Evolutionary conservation across 2,329 filamentous ascomycete genomes (phyloP), one percentile per base, ranked within the genome.

Genomic region (Chalaropsis ovoidea): DNA sequence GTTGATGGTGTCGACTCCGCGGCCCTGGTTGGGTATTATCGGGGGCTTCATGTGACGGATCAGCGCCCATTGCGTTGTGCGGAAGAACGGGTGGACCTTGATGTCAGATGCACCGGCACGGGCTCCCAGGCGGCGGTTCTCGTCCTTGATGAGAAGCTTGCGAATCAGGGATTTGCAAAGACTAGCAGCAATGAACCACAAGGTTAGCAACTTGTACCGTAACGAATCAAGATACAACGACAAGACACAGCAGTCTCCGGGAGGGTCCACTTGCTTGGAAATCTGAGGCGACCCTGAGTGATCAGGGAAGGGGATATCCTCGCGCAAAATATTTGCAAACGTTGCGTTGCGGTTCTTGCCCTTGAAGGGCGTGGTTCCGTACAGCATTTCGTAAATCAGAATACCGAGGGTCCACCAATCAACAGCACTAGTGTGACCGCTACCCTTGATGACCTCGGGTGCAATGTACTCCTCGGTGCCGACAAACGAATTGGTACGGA

Each of bases 391-490:
- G 75, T 97, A 99, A 66, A 99, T 91, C 72, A 99, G 77, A 70
- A 99, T 97, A 22, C 94, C 94, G 64, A 99, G 77, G 0, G 94
- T 99, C 94, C 94, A 99, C 94, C 94, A 99, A 75, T 99, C 94
- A 15, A 99, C 94, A 15, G 94, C 94, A 73, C 93, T 97, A 7
- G 94, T 99, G 76, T 99, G 94, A 27, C 94, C 94, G 73, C 93
- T 96, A 47, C 94, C 94, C 77, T 97, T 97, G 75, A 99, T 99
- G 43, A 99, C 94, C 76, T 99, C 94, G 1, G 94, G 94, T 0
- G 94, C 94, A 73, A 99, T 99, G 75, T 99, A 99, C 75, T 99
- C 94, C 75, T 99, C 94, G 0, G 94, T 99, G 19, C 94, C 94
- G 52, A 99, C 94, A 74, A 99, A 99, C 0, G 92, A 96, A 73